Evolutionary conservation across 2,329 filamentous ascomycete genomes (phyloP).

Genomic region (Fonsecaea nubica): DNA sequence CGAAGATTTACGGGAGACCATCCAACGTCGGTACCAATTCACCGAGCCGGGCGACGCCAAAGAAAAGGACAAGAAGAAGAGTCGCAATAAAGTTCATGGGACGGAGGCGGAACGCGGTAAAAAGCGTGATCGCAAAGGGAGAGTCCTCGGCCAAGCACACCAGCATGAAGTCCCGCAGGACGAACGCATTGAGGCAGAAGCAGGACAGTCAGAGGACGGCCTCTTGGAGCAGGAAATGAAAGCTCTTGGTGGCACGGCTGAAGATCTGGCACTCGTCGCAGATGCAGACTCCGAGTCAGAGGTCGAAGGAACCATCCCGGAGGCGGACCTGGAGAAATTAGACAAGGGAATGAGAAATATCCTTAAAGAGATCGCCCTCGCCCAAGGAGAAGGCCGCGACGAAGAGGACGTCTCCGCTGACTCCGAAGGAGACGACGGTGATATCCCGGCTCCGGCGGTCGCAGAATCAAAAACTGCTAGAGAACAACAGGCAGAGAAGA

Average conservation of each 20-base stretch:
- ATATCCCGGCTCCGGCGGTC: conserved; percentile 38
- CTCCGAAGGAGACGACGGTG: conserved; percentile 49
- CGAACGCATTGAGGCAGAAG: not conserved
- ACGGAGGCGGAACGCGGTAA: conserved; percentile 43
- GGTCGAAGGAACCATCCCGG: conserved; percentile 45
- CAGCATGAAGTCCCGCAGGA: conserved; percentile 40
- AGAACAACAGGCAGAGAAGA: conserved; percentile 43
- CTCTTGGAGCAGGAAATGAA: conserved; percentile 53
- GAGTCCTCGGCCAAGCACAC: conserved; percentile 49
- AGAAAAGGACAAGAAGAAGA: conserved; percentile 43
- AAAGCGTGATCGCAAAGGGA: conserved; percentile 56
- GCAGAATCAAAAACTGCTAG: conserved; percentile 37
- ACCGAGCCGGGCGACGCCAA: conserved; percentile 49
- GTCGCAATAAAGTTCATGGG: conserved; percentile 36
- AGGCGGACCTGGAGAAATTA: conserved; percentile 46
- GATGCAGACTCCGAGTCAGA: conserved; percentile 55
- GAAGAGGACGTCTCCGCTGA: conserved; percentile 47
- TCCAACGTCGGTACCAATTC: conserved; percentile 41
- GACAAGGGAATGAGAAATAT: conserved; percentile 48
- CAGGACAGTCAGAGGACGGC: conserved; percentile 41
- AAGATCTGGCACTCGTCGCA: conserved; percentile 56
- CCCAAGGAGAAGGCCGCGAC: conserved; percentile 46
- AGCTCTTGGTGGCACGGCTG: conserved; percentile 57
- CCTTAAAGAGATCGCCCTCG: conserved; percentile 50
- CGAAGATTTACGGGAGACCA: conserved; percentile 34